phyloP scores from a whole-genome alignment of 2,329 filamentous ascomycete species.

The Rhynchosporium graminicola region DNA sequence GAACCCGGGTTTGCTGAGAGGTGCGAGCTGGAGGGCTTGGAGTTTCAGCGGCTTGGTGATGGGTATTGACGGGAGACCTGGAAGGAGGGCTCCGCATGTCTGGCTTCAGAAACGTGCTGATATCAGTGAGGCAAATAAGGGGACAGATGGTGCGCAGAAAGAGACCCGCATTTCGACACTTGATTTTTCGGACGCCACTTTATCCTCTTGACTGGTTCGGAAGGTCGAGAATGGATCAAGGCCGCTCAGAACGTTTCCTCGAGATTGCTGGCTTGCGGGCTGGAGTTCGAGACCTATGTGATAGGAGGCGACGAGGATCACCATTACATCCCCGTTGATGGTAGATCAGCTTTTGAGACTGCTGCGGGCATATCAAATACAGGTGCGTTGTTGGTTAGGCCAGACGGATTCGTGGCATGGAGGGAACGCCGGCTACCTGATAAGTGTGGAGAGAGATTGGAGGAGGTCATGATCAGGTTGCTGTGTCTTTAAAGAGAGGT shows the following conservation, averaged over 20 bases:
- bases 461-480: constrained; percentile 3
- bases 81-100: constrained; percentile 41
- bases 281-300: constrained; percentile 27
- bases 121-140: background rate
- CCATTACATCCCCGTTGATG: constrained; percentile 6
- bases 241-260: constrained; percentile 18
- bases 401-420: constrained; percentile 43
- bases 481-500: background rate
- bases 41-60: constrained; percentile 35
- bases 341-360: constrained; percentile 28
- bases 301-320: constrained; percentile 18
- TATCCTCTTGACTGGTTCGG: constrained; percentile 35
- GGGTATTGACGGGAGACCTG: constrained; percentile 36
- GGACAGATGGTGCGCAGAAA: constrained; percentile 23
- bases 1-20: constrained; percentile 9
- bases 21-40: constrained; percentile 33
- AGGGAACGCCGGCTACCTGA: constrained; percentile 19
- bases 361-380: constrained; percentile 36
- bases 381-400: constrained; percentile 41
- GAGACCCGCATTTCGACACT: constrained; percentile 36
- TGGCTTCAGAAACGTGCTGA: constrained; percentile 32
- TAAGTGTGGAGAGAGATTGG: constrained; percentile 12
- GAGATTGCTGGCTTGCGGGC: constrained; percentile 8
- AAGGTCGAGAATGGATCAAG: constrained; percentile 26
- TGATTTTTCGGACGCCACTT: constrained; percentile 39